These are phyloP conservation scores for Skeletonema potamos DNA, from an alignment of 108 stramenopile species.

Conservation along the genomic window DNA sequence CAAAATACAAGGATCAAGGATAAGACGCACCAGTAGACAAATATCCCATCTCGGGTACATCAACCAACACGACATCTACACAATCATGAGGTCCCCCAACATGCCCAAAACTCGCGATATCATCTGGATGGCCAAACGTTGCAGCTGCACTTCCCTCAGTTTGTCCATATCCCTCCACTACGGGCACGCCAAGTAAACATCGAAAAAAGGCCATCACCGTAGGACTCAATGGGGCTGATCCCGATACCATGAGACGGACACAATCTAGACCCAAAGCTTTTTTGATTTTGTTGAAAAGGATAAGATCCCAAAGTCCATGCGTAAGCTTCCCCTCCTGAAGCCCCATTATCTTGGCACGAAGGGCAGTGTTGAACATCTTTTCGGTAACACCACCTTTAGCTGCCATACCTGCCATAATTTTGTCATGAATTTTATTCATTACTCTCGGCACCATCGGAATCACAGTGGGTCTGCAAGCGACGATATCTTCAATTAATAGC, in stretches of 20 bases:
- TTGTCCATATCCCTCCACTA: slow-evolving; percentile 97
- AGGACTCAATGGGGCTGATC: slow-evolving; percentile 90
- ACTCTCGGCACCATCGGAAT: slow-evolving; percentile 93
- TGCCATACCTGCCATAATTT: slow-evolving; percentile 84
- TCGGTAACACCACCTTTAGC: slow-evolving; percentile 88
- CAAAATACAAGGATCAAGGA: neutral
- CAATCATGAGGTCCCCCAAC: slow-evolving; percentile 89
- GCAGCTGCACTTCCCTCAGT: slow-evolving; percentile 91
- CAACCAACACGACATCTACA: slow-evolving; percentile 82
- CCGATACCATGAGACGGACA: slow-evolving; percentile 84
- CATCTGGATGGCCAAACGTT: slow-evolving; percentile 65
- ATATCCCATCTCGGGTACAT: slow-evolving; percentile 98
- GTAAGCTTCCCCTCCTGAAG: slow-evolving; percentile 58
- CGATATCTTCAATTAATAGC: slow-evolving; percentile 82
- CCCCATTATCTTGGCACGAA: slow-evolving; percentile 81
- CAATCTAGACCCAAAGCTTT: slow-evolving; percentile 89
- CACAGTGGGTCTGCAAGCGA: slow-evolving; percentile 89
- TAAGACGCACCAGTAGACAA: slow-evolving; percentile 60
- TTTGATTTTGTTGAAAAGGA: slow-evolving; percentile 93
- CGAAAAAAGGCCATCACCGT: slow-evolving; percentile 93
- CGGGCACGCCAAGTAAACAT: slow-evolving; percentile 84
- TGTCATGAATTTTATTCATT: slow-evolving; percentile 93
- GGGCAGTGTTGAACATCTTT: slow-evolving; percentile 88
- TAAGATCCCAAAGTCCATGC: slow-evolving; percentile 89
- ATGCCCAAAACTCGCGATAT: slow-evolving; percentile 88